Evolutionary conservation across 345 rosid species (phyloP).

Genomic region (Microcos paniculata): DNA sequence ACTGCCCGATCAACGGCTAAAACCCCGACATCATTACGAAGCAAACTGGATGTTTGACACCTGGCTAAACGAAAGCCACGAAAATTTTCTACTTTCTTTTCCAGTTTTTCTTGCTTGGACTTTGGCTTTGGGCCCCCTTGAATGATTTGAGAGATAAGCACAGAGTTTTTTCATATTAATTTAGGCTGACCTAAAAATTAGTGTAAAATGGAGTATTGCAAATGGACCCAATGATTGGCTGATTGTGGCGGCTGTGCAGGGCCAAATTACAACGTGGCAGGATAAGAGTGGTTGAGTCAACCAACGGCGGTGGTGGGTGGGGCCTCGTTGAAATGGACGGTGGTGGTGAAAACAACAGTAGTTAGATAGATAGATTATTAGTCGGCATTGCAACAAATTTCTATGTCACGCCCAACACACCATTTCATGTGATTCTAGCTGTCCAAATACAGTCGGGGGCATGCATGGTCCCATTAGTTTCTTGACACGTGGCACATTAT

Average conservation of each 20-base stretch:
- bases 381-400: slow-evolving; percentile 15
- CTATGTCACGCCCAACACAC: background rate
- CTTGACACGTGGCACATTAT: background rate
- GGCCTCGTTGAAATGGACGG: slow-evolving; percentile 36
- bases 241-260: slow-evolving; percentile 1
- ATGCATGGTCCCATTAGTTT: background rate
- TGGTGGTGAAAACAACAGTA: slow-evolving; percentile 1
- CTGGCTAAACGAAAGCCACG: slow-evolving; percentile 10
- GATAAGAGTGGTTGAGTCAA: slow-evolving; percentile 14
- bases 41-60: background rate
- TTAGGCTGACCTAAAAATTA: background rate
- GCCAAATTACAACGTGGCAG: slow-evolving; percentile 21
- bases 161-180: background rate
- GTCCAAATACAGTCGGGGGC: background rate
- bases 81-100: background rate
- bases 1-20: background rate
- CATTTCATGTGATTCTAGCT: background rate
- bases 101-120: background rate
- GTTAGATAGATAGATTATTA: too few relatives aligned
- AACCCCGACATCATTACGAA: background rate
- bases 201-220: background rate
- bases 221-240: slow-evolving; percentile 16
- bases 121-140: background rate
- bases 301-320: slow-evolving; percentile 15
- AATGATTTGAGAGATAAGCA: background rate